A percentile compares a stretch with the other conserved stretches of the same genome.
These are phyloP conservation scores for Lantana camara DNA, from an alignment of 257 asterid genomes.

Conservation along the genomic window DNA sequence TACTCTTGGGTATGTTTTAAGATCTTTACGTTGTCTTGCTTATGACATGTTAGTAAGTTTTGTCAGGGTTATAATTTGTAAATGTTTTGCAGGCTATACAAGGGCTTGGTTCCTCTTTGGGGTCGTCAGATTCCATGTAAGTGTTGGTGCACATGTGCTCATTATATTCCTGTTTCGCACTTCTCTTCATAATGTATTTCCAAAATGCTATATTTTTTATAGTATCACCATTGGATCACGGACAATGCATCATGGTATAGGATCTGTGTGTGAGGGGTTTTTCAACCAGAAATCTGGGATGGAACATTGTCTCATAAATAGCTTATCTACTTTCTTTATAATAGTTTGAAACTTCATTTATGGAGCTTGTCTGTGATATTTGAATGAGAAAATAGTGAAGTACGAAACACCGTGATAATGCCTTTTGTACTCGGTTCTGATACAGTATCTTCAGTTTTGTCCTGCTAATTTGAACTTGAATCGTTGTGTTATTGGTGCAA, in stretches of 20 bases:
- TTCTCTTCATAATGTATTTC: background rate
- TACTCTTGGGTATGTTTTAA: conserved; percentile 44
- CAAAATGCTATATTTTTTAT: background rate
- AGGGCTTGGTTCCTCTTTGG: conserved; percentile 93
- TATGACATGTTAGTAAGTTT: conserved; percentile 8
- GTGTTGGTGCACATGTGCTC: conserved; percentile 29
- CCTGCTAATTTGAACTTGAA: background rate
- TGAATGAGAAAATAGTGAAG: conserved; percentile 6
- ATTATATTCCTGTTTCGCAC: background rate
- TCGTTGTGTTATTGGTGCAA: background rate
- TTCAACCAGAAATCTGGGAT: conserved; percentile 3
- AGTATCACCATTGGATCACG: background rate
- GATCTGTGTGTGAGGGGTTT: background rate
- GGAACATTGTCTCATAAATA: background rate
- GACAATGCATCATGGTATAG: background rate
- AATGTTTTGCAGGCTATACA: conserved; percentile 65
- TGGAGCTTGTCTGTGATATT: background rate
- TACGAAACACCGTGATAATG: background rate
- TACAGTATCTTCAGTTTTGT: background rate
- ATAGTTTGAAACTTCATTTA: background rate
- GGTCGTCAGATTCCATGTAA: conserved; percentile 98
- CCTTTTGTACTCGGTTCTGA: background rate
- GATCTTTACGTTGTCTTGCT: background rate
- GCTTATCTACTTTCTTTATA: conserved; percentile 4
- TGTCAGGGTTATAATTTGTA: background rate